Evolutionary conservation across 139 green algal species (phyloP), one percentile per base, ranked within the genome.

Genomic region (Coccomyxa sp.): DNA sequence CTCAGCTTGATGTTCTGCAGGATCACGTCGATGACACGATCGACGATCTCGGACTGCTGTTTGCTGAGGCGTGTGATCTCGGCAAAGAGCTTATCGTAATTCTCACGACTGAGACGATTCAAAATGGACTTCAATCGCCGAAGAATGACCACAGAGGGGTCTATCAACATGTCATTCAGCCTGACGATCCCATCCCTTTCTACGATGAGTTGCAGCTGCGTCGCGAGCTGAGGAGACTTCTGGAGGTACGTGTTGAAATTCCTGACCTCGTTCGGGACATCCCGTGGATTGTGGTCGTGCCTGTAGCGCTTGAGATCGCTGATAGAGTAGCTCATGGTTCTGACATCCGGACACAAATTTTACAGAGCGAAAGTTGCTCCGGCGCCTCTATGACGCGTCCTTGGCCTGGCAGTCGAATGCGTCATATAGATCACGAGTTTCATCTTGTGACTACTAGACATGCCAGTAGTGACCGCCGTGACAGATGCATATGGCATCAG

Each of bases 271-370:
- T 58, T 58, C 44, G 44, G 44, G 44, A 58, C 44, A 58, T 58
- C 44, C 44, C 44, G 44, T 58, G 44, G 44, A 58, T 58, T 58
- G 44, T 58, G 44, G 44, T 58, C 44, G 44, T 58, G 10, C 44
- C 44, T 58, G 44, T 58, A 58, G 44, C 44, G 44, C 44, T 58
- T 58, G 44, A 58, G 44, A 27, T 58, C 44, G 44, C 44, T 58
- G 44, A 58, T 58, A 58, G 44, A 58, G 44, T 58, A 58, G 44
- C 44, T 58, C 44, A 58, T 58, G 12, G 44, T 58, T 58, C 44
- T 58, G 44, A 58, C 44, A 58, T 58, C 44, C 44, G 44, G 44
- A 58, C 44, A 58, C 44, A 58, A 58, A 58, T 58, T 58, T 58
- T 58, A 58, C 44, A 27, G 44, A 58, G 44, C 10, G 14, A 58